A percentile compares a stretch with the other conserved stretches of the same genome.
Conservation (phyloP, 163 green algal species). For the Prototheca cutis region DNA sequence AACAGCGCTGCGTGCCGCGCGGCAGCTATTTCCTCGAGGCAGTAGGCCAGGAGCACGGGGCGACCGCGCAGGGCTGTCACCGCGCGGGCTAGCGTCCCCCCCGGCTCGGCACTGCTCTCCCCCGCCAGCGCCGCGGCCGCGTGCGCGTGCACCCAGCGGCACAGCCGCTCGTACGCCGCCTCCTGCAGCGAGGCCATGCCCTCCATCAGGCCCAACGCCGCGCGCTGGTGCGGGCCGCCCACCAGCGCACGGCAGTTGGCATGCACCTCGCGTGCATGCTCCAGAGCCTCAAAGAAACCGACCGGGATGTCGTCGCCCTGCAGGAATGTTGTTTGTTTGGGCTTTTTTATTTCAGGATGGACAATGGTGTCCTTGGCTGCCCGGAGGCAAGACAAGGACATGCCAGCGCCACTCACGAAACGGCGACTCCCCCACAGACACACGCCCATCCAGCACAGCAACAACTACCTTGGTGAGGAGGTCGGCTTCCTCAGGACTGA, state of each 20-base stretch:
- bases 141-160: constrained; percentile 80
- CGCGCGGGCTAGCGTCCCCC: constrained; percentile 59
- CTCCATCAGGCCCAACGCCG: constrained; percentile 95
- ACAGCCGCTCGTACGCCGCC: constrained; percentile 70
- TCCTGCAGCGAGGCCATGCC: constrained; percentile 86
- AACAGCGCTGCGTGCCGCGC: constrained; percentile 89
- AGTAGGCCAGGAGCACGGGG: constrained; percentile 84
- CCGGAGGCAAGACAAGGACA: no score
- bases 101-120: constrained; percentile 73
- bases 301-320: constrained; percentile 56
- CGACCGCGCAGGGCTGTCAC: constrained; percentile 59
- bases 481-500: constrained; percentile 56
- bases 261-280: constrained; percentile 76
- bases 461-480: constrained; percentile 38
- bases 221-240: constrained; percentile 82
- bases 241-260: constrained; percentile 84
- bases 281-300: constrained; percentile 79
- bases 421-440: background rate
- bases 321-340: no score
- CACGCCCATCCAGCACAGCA: no score
- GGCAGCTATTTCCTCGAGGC: constrained; percentile 74
- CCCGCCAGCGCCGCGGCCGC: constrained; percentile 27
- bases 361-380: no score
- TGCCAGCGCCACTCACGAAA: background rate
- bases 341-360: no score